Evolutionary conservation across 257 asterid species (phyloP).

Genomic region (Solanum lignicaule): DNA sequence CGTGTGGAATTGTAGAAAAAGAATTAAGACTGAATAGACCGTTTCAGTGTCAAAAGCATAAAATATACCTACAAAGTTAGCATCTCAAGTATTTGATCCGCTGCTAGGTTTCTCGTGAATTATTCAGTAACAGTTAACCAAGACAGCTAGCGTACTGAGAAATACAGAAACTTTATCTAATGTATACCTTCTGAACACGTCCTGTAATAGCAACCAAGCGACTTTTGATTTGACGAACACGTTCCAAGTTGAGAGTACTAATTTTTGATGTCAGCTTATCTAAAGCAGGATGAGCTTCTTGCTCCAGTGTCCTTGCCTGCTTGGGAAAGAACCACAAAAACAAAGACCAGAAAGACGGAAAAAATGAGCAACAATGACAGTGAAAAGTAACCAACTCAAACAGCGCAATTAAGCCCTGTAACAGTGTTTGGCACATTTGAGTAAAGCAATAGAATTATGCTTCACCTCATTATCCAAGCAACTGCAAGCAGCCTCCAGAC

Average conservation of each 20-base stretch:
- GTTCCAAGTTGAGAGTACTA: constrained; percentile 93
- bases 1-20: neutral
- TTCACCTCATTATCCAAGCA: constrained; percentile 77
- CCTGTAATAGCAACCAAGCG: constrained; percentile 94
- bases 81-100: neutral
- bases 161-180: neutral
- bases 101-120: neutral
- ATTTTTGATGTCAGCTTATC: constrained; percentile 88
- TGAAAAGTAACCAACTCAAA: neutral
- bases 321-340: constrained; percentile 15
- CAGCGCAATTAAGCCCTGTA: neutral
- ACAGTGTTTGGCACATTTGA: neutral
- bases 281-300: constrained; percentile 95
- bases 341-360: neutral
- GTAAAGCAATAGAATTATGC: constrained; percentile 1
- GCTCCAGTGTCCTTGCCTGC: constrained; percentile 90
- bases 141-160: neutral
- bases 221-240: constrained; percentile 91
- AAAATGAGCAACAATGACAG: neutral
- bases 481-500: constrained; percentile 98
- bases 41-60: neutral
- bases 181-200: constrained; percentile 86
- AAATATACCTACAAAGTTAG: neutral
- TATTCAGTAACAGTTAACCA: neutral
- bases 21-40: neutral